Evolutionary conservation across 2,329 filamentous ascomycete species (phyloP), one percentile per base, ranked within the genome.

Genomic region (Cordyceps militaris): DNA sequence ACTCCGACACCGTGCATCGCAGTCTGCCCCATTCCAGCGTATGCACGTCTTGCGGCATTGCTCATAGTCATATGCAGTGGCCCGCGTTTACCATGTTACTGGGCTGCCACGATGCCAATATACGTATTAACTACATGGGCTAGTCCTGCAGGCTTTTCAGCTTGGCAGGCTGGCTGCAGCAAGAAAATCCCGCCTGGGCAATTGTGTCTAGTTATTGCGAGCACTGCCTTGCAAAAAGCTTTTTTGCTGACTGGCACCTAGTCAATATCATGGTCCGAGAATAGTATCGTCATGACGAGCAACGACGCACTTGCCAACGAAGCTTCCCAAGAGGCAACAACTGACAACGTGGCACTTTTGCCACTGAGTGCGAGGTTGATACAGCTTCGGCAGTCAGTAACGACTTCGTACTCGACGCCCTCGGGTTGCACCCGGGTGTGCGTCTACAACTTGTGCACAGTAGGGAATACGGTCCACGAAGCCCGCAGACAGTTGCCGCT

Each of bases 1-100:
- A 63, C 62, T 62, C 64, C 65, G 63, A 61, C 61, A 19, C 56
- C 57, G 64, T 60, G 59, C 49, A 21, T 55, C 38, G 6, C 43
- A 56, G 47, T 47, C 10, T 36, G 23, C 40, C 28, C 47, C 24
- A 56, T 58, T 49, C 57, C 59, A 59, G 44, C 24, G 24, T 38
- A 63, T 60, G 63, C 61, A 60, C 44, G 59, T 49, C 53, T 50
- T 59, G 58, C 57, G 59, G 59, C 53, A 30, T 40, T 16, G 53
- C 53, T 56, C 30, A 23, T 43, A 38, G 32, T n/a, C n/a, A n/a
- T n/a, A 11, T 48, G 43, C 43, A 56, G 21, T 48, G 48, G 8
- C 38, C 38, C 23, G 44, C 43, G 53, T 21, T 32, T 38, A 19
- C 53, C 42, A 44, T 13, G 36, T 36, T 28, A n/a, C n/a, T n/a